Evolutionary conservation across 2,329 filamentous ascomycete species (phyloP), one percentile per base, ranked within the genome.

Genomic region (Talaromyces sp.): DNA sequence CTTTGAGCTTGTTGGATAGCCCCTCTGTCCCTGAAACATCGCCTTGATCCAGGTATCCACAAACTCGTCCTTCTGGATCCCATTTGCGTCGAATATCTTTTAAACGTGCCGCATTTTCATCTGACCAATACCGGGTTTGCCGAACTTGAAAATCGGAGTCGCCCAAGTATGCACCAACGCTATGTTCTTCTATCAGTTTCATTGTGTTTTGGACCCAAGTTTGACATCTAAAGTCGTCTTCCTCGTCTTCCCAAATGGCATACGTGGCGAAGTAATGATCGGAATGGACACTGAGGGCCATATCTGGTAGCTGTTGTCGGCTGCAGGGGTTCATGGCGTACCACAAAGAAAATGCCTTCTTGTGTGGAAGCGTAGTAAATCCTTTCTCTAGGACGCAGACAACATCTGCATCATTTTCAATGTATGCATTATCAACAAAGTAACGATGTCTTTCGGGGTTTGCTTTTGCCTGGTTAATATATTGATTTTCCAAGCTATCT

Each of bases 261-360:
- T 83, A 83, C 4, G 80, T 59, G 8, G 81, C 79, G 65, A 83
- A 79, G 67, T 83, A 83, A 65, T 83, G 80, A 64, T 83, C 80
- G 0, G 74, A 75, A 57, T 83, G 80, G 76, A 83, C 77, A 31
- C 74, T 79, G 24, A 82, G 69, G 3, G 81, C 81, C 81, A 83
- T 83, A 58, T 79, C 77, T 1, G 72, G 71, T 59, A 77, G 66
- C 48, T 58, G 54, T 5, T 74, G 66, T 31, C 72, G 67, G 35
- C 75, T 79, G 27, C 72, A 73, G 1, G 80, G 80, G 41, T 68
- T 27, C 48, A 58, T 41, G 2, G 48, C 51, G 31, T 53, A 52
- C 11, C 52, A 58, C 17, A 58, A 48, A 5, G 48, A 31, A 11
- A 53, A 29, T 31, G 48, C 51, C 26, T 53, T 35, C 21, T n/a